Conservation (phyloP, 345 rosid species). For the Firmiana major region DNA sequence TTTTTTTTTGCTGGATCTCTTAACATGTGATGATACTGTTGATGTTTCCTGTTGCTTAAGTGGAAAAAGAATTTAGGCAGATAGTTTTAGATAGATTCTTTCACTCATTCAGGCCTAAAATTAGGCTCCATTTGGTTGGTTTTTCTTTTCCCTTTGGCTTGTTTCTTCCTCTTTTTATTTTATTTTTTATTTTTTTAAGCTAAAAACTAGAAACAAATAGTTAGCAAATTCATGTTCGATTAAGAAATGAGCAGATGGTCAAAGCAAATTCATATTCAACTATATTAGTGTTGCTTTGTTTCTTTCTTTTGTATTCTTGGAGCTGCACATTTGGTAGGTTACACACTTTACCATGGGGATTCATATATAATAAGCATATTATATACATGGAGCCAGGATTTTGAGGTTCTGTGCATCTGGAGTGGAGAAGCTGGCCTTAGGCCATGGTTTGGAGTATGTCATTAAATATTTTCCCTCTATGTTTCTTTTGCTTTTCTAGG, state of each 20-base stretch:
- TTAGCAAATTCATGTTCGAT: too few species aligned
- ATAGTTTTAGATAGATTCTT: background rate
- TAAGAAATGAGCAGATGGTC: too few species aligned
- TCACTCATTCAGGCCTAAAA: too few species aligned
- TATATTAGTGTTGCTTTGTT: background rate
- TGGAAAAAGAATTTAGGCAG: background rate
- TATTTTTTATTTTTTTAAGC: too few species aligned
- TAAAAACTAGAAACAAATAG: background rate
- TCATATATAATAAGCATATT: background rate
- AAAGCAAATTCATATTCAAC: background rate
- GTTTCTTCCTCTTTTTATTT: too few species aligned
- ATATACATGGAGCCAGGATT: background rate
- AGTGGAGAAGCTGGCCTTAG: background rate
- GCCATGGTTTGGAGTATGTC: background rate
- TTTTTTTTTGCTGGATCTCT: background rate
- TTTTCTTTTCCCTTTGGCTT: background rate
- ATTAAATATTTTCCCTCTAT: background rate
- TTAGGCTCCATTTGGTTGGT: background rate
- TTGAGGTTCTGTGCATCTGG: too few species aligned
- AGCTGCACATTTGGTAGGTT: too few species aligned
- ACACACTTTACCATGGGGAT: background rate
- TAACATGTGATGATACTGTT: background rate
- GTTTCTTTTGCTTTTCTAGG: background rate
- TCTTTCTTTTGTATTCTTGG: too few species aligned
- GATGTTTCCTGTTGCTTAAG: background rate